phyloP scores from a whole-genome alignment of 2,329 filamentous ascomycete species.

The Dactylellina leptospora region DNA sequence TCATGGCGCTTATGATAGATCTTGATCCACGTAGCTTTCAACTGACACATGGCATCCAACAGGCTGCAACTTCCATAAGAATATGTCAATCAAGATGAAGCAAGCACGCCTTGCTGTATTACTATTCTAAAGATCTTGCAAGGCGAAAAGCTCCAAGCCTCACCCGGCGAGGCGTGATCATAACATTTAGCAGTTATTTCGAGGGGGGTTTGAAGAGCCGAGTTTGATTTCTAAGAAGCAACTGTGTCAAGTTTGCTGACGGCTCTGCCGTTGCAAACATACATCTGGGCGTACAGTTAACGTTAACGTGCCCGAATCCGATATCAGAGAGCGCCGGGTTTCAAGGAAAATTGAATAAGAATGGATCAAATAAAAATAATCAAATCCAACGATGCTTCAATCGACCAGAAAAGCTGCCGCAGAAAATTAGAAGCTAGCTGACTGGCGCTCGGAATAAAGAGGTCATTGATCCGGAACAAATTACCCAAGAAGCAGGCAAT shows the following conservation, averaged over 20 bases:
- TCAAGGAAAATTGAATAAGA: conserved; percentile 14
- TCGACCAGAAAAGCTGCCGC: conserved; percentile 4
- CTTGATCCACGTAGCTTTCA: neutral
- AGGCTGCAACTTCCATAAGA: conserved; percentile 27
- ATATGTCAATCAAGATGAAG: conserved; percentile 1
- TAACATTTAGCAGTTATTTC: conserved; percentile 1
- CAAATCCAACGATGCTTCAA: conserved; percentile 15
- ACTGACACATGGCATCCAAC: conserved; percentile 19
- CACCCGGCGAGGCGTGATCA: too few relatives aligned
- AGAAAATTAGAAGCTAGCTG: conserved; percentile 5
- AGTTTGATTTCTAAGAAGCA: conserved; percentile 52
- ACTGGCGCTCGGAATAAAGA: conserved; percentile 24
- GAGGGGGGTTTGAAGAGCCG: conserved; percentile 7
- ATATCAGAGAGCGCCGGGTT: conserved; percentile 43
- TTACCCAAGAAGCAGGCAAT: conserved; percentile 27
- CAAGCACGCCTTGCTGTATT: neutral
- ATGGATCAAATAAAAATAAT: neutral
- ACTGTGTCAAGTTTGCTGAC: conserved; percentile 48
- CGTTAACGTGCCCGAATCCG: neutral
- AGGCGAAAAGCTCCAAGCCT: neutral
- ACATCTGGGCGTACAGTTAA: conserved; percentile 6
- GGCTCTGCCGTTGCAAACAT: conserved; percentile 28
- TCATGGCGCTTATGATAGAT: neutral
- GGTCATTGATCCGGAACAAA: conserved; percentile 45
- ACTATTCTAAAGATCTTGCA: neutral